A percentile compares a stretch with the other conserved stretches of the same genome.
Evolutionary conservation across 192 early-diverging fungal genomes (phyloP).

Genomic region (Backusella australiensis): DNA sequence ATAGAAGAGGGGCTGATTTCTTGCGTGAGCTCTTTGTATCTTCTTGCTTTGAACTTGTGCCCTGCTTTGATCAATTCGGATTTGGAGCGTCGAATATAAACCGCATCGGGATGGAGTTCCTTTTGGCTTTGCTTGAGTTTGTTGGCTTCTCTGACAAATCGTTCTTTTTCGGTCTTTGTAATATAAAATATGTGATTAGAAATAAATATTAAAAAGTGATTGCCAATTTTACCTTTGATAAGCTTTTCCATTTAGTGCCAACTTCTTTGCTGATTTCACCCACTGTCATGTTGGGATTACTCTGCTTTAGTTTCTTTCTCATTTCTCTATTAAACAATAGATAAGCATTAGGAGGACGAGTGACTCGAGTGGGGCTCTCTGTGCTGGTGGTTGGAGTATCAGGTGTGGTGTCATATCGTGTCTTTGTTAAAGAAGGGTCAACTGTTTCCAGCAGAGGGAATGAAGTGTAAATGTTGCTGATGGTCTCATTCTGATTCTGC

Average conservation of each 20-base stretch:
- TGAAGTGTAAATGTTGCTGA: background rate
- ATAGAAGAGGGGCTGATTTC: background rate
- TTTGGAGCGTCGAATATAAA: constrained; percentile 59
- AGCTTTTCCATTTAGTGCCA: constrained; percentile 50
- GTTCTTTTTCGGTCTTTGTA: constrained; percentile 34
- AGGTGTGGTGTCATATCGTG: constrained; percentile 11
- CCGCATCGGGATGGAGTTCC: constrained; percentile 47
- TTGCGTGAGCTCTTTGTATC: background rate
- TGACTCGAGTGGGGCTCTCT: constrained; percentile 35
- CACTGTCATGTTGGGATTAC: constrained; percentile 56
- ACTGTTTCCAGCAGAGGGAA: background rate
- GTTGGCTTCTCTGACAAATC: constrained; percentile 42
- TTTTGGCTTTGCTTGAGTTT: constrained; percentile 48
- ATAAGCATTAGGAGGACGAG: constrained; percentile 58
- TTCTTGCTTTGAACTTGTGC: constrained; percentile 1
- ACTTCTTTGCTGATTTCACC: constrained; percentile 59
- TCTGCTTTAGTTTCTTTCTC: constrained; percentile 50
- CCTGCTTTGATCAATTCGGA: constrained; percentile 52
- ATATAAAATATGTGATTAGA: background rate
- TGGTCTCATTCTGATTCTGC: background rate
- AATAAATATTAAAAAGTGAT: background rate
- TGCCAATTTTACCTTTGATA: constrained; percentile 31
- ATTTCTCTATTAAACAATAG: constrained; percentile 61
- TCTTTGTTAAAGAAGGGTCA: background rate
- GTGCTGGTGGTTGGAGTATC: constrained; percentile 3